A percentile compares a stretch with the other conserved stretches of the same genome.
These are phyloP conservation scores for Diaporthe ilicicola DNA, from an alignment of 2,329 filamentous ascomycete genomes.

Conservation along the genomic window DNA sequence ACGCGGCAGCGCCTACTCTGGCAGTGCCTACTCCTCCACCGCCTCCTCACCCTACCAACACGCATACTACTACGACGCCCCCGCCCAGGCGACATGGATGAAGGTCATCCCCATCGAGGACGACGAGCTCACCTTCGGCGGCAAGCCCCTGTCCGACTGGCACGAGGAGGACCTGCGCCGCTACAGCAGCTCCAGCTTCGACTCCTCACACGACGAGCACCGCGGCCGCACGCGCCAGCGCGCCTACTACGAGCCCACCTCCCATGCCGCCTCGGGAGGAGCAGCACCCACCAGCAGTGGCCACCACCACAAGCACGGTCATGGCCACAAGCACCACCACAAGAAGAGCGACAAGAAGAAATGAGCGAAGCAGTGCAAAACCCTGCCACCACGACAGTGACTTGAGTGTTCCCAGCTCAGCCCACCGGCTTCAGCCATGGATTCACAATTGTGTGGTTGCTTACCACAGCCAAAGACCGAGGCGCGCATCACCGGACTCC, in stretches of 20 bases:
- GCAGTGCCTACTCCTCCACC: conserved; percentile 27
- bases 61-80: conserved; percentile 23
- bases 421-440: neutral
- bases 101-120: conserved; percentile 67
- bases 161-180: conserved; percentile 66
- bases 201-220: conserved; percentile 51
- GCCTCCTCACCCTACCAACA: conserved; percentile 28
- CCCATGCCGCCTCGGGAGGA: neutral
- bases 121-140: conserved; percentile 68
- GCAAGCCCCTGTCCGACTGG: conserved; percentile 67
- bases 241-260: conserved; percentile 32
- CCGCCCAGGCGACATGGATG: conserved; percentile 52
- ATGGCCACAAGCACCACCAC: conserved; percentile 30
- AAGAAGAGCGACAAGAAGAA: conserved; percentile 29
- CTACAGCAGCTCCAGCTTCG: conserved; percentile 46
- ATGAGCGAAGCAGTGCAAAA: conserved; percentile 1
- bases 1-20: conserved; percentile 25
- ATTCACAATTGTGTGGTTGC: neutral
- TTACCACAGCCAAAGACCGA: neutral
- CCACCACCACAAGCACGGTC: conserved; percentile 35
- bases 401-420: neutral
- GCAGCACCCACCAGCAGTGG: neutral
- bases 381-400: neutral
- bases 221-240: conserved; percentile 50
- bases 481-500: neutral